Percentiles rank a stretch among this genome's conserved stretches.
Evolutionary conservation across 306 rosid genomes (phyloP).

Genomic region (Betula pendula): DNA sequence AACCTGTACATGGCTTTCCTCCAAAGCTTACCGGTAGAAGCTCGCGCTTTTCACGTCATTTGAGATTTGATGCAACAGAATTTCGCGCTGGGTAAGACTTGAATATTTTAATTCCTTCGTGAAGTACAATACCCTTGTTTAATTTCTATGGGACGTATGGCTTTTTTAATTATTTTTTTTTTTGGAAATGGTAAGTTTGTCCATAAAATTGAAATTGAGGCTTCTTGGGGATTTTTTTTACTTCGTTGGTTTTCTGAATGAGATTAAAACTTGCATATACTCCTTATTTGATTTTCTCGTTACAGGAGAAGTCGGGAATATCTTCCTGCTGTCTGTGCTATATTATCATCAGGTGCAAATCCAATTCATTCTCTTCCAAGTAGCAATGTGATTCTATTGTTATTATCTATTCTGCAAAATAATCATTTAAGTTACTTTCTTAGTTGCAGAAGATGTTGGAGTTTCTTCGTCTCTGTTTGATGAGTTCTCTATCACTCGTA

Average conservation of each 20-base stretch:
- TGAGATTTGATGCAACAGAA: conserved; percentile 19
- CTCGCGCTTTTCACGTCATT: conserved; percentile 37
- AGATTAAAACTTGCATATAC: background rate
- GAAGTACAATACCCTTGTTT: too few species aligned
- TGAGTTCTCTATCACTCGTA: conserved; percentile 53
- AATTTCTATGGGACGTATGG: background rate
- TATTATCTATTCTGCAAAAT: conserved; percentile 7
- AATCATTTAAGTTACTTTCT: background rate
- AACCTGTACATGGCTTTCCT: conserved; percentile 27
- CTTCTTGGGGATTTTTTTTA: too few species aligned
- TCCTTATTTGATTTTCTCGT: background rate
- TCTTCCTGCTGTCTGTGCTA: conserved; percentile 41
- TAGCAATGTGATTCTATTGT: background rate
- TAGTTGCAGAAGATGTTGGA: conserved; percentile 44
- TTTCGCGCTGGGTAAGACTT: conserved; percentile 37
- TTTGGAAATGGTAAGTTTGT: background rate
- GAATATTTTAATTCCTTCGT: background rate
- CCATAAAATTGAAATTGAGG: too few species aligned
- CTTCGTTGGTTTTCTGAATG: too few species aligned
- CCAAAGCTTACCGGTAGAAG: conserved; percentile 26
- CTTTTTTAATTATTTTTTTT: conserved; percentile 11
- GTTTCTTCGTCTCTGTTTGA: conserved; percentile 52
- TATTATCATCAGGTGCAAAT: conserved; percentile 60
- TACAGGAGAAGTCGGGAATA: conserved; percentile 43
- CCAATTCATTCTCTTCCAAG: conserved; percentile 14